Percentiles rank a stretch among this genome's conserved stretches.
Evolutionary conservation across 2,329 filamentous ascomycete genomes (phyloP).

Genomic region (Endoconidiophora polonica): DNA sequence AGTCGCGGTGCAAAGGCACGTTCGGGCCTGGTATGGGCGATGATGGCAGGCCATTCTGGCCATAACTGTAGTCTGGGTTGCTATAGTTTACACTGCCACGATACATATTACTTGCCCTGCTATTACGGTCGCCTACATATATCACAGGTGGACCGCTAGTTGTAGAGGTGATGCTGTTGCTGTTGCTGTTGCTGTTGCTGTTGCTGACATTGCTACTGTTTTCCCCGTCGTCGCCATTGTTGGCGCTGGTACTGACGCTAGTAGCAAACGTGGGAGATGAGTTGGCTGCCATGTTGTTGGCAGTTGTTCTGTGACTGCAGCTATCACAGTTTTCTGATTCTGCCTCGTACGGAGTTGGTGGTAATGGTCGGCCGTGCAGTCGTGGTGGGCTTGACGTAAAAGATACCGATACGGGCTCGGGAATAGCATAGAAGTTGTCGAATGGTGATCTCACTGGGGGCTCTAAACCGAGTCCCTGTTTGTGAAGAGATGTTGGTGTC

Average conservation of each 20-base stretch:
- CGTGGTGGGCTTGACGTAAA: background rate
- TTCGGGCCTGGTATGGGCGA: conserved; percentile 7
- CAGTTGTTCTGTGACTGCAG: background rate
- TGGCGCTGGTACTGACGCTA: too few species aligned
- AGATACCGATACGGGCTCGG: background rate
- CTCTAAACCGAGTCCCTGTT: background rate
- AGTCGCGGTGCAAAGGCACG: conserved; percentile 10
- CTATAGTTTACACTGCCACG: background rate
- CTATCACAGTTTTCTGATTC: too few species aligned
- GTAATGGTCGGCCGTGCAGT: too few species aligned
- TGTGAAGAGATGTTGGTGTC: background rate
- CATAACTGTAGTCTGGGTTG: conserved; percentile 7
- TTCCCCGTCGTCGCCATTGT: too few species aligned
- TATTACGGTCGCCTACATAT: too few species aligned
- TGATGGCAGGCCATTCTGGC: background rate
- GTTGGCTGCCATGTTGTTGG: background rate
- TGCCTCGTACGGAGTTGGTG: too few species aligned
- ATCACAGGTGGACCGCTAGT: background rate
- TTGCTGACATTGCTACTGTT: background rate
- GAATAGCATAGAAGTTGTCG: conserved; percentile 1
- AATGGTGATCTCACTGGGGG: background rate
- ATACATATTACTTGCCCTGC: too few species aligned
- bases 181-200: background rate
- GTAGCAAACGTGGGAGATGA: too few species aligned
- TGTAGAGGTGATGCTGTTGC: background rate